These are phyloP conservation scores for Allantophomopsis cytisporea DNA, from an alignment of 2,329 filamentous ascomycete genomes.

Conservation along the genomic window DNA sequence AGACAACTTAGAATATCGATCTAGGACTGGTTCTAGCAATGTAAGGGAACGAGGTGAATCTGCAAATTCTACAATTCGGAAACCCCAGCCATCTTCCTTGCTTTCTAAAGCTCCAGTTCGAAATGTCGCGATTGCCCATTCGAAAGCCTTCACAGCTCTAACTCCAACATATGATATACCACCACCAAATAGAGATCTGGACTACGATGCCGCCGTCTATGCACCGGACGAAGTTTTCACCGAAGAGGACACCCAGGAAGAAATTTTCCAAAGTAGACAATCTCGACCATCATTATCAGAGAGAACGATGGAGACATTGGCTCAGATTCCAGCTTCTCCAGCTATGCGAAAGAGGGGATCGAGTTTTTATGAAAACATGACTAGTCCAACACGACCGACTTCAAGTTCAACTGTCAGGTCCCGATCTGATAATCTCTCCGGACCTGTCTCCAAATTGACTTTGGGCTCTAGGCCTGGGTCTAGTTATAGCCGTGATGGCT, in stretches of 20 bases:
- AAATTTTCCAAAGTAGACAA: slow-evolving; percentile 1
- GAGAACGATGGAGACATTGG: slow-evolving; percentile 73
- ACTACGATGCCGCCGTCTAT: neutral
- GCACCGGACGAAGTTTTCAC: neutral
- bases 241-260: neutral
- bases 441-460: slow-evolving; percentile 33
- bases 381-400: slow-evolving; percentile 42
- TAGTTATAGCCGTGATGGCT: slow-evolving; percentile 32
- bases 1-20: slow-evolving; percentile 2
- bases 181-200: neutral
- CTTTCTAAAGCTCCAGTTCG: neutral
- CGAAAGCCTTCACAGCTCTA: neutral
- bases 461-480: slow-evolving; percentile 39
- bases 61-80: neutral
- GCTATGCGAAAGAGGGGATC: slow-evolving; percentile 51
- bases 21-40: neutral
- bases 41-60: neutral
- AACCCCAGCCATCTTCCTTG: neutral
- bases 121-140: neutral
- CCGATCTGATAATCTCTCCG: slow-evolving; percentile 6
- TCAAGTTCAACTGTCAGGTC: slow-evolving; percentile 6
- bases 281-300: slow-evolving; percentile 55
- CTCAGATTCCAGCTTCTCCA: slow-evolving; percentile 67
- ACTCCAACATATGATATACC: neutral
- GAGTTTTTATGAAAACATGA: slow-evolving; percentile 51